Base-by-base conservation (phyloP, 108 stramenopile genomes). In the Schizochytrium sp. region DNA sequence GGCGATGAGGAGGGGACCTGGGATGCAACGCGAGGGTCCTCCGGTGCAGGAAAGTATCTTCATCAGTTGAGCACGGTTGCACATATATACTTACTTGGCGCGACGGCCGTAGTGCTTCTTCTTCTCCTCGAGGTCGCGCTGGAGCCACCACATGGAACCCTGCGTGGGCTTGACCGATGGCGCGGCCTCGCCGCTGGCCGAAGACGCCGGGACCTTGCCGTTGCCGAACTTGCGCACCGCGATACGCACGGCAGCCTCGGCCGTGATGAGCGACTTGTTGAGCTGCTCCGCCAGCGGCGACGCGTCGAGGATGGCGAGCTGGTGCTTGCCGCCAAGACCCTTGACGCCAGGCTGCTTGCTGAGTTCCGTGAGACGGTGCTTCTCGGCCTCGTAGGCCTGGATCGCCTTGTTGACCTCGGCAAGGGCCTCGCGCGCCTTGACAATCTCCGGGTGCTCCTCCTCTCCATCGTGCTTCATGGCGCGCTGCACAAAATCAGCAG, bases 91-190 rank as follows among this genome's bases (percentile, higher is more conserved):
- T 83, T 83, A 83, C 76, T 83, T 83, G 45, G 48, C 51, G 76
- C 76, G 76, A 12, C 76, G 45, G 12, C 76, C 76, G 51, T 83
- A 83, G 48, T 25, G 51, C 48, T 53, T 47, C 76, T 83, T 83
- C 76, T 83, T 83, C 76, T 83, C 76, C 76, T 83, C 76, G 76
- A 83, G 76, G 28, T 83, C 76, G 76, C 76, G 76, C 48, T 83
- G 45, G 48, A 83, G 45, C 76, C 76, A 83, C 76, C 76, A 83
- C 48, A 83, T 53, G 28, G 76, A 83, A 23, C 76, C 76, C 45
- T 83, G 23, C 18, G 76, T 83, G 45, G 76, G 76, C 51, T 83
- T 83, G 76, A 12, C 16, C n/a, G 45, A 53, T 14, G 48, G 43
- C 45, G 12, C 51, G 41, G 63, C 14, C 6, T 12, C 25, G 76